Evolutionary conservation across 352 stramenopile species (phyloP).

Genomic region (Pythium periplocum): DNA sequence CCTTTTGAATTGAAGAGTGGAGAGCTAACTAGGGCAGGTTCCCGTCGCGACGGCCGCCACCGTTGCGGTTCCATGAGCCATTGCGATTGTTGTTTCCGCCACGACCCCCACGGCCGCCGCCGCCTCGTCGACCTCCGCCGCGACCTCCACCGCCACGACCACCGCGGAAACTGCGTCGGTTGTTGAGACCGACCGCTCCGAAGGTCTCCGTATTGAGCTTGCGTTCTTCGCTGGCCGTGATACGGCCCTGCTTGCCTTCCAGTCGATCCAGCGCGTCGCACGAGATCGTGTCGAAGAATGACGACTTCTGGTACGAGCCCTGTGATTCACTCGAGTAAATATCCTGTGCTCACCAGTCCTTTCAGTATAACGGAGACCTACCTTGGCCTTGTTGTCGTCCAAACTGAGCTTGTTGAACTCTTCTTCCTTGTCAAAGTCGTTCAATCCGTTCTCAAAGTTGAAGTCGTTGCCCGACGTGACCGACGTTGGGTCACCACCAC

Average conservation of each 20-base stretch:
- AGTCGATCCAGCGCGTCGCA: slow-evolving; percentile 82
- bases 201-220: slow-evolving; percentile 89
- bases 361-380: background rate
- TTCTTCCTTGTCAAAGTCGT: slow-evolving; percentile 74
- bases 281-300: slow-evolving; percentile 89
- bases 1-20: too few species aligned
- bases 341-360: too few species aligned
- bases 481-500: slow-evolving; percentile 20
- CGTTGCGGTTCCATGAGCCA: slow-evolving; percentile 29
- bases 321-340: slow-evolving; percentile 1
- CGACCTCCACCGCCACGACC: slow-evolving; percentile 38
- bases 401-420: slow-evolving; percentile 70
- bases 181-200: slow-evolving; percentile 78
- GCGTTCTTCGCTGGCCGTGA: slow-evolving; percentile 72
- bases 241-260: slow-evolving; percentile 59
- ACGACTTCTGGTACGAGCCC: slow-evolving; percentile 84
- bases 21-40: background rate
- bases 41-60: slow-evolving; percentile 8
- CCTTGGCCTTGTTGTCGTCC: slow-evolving; percentile 32
- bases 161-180: slow-evolving; percentile 74
- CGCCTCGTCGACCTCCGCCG: slow-evolving; percentile 23
- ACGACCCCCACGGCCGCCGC: slow-evolving; percentile 20
- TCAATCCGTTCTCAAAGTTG: slow-evolving; percentile 61
- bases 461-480: slow-evolving; percentile 39
- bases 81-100: slow-evolving; percentile 13